phyloP scores from a whole-genome alignment of 345 rosid species.

The Geranium rotundifolium region DNA sequence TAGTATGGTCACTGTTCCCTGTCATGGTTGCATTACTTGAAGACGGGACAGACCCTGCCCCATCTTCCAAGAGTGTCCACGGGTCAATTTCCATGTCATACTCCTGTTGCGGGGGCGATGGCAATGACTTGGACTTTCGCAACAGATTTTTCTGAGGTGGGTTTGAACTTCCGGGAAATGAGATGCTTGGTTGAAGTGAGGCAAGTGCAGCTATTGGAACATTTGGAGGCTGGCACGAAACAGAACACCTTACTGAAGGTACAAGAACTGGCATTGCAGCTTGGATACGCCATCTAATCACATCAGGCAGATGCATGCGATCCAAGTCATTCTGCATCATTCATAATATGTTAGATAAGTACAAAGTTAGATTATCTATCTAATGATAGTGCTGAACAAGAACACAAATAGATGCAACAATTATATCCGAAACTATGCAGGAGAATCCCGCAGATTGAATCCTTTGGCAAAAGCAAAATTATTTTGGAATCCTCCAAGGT shows the following conservation, averaged over 20 bases:
- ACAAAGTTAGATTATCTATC: no score
- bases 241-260: constrained; percentile 43
- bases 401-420: no score
- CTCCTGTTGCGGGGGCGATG: constrained; percentile 34
- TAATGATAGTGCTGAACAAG: no score
- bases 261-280: constrained; percentile 75
- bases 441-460: no score
- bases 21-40: constrained; percentile 36
- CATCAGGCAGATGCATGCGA: constrained; percentile 83
- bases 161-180: constrained; percentile 26
- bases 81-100: constrained; percentile 68
- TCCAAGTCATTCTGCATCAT: constrained; percentile 74
- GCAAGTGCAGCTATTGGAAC: constrained; percentile 50
- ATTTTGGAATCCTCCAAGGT: no score
- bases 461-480: no score
- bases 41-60: constrained; percentile 60
- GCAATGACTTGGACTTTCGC: constrained; percentile 49
- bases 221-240: constrained; percentile 69
- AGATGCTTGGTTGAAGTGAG: constrained; percentile 44
- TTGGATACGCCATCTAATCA: constrained; percentile 84
- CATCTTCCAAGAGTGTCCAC: constrained; percentile 92
- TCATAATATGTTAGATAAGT: background rate
- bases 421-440: no score
- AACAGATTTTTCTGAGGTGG: constrained; percentile 29
- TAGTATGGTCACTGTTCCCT: constrained; percentile 54